Evolutionary conservation across 192 early-diverging fungal genomes (phyloP).

Genomic region (Coemansia sp.): DNA sequence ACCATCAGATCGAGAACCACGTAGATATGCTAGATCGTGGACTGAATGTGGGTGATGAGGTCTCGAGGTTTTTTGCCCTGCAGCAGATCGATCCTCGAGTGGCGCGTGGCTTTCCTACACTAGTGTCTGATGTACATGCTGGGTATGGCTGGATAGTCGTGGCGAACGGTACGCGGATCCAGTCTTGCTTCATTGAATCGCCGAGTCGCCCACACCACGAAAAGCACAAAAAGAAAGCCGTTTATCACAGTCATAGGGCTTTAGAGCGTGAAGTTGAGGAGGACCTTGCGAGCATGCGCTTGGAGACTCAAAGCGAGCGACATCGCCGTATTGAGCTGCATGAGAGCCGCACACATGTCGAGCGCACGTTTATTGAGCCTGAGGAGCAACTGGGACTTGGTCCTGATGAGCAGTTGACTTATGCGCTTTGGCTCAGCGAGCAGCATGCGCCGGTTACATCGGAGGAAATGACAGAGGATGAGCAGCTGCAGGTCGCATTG

Average conservation of each 20-base stretch:
- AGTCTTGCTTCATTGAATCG: slow-evolving; percentile 16
- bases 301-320: slow-evolving; percentile 20
- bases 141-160: slow-evolving; percentile 25
- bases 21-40: slow-evolving; percentile 26
- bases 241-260: not conserved
- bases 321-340: slow-evolving; percentile 15
- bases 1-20: slow-evolving; percentile 1
- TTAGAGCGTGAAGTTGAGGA: slow-evolving; percentile 7
- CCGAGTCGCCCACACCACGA: not conserved
- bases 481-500: slow-evolving; percentile 36
- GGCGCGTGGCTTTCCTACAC: slow-evolving; percentile 21
- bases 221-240: not conserved
- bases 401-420: slow-evolving; percentile 19
- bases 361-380: slow-evolving; percentile 34
- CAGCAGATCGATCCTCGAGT: slow-evolving; percentile 12
- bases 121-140: slow-evolving; percentile 24
- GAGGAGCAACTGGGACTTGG: slow-evolving; percentile 24
- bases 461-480: slow-evolving; percentile 30
- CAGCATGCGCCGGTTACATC: not conserved
- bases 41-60: slow-evolving; percentile 11
- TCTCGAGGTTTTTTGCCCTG: slow-evolving; percentile 17
- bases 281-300: slow-evolving; percentile 21
- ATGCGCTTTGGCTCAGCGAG: slow-evolving; percentile 39
- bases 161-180: slow-evolving; percentile 38
- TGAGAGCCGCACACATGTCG: slow-evolving; percentile 14